phyloP scores from a whole-genome alignment of 768 basidiomycete genomes.

The Sistotremastrum niveocremeum region DNA sequence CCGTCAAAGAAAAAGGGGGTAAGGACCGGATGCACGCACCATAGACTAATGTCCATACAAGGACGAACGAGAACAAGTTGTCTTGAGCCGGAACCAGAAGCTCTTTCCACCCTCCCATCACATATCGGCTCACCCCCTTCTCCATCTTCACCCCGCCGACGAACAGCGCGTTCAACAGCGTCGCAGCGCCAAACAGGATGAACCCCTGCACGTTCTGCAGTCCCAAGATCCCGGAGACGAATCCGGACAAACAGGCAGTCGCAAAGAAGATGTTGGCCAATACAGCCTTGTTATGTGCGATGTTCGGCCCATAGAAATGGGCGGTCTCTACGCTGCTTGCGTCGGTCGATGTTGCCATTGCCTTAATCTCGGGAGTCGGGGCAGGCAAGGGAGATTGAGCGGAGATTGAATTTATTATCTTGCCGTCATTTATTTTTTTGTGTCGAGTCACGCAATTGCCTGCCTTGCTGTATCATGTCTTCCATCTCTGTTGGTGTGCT shows the following conservation, averaged over 20 bases:
- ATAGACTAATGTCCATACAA: conserved; percentile 90
- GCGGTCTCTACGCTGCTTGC: not conserved
- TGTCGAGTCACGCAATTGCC: too few species aligned
- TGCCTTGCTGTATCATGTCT: too few species aligned
- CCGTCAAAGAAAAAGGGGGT: not conserved
- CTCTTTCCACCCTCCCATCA: conserved; percentile 49
- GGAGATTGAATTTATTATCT: too few species aligned
- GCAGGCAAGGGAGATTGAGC: too few species aligned
- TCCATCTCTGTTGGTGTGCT: conserved; percentile 48
- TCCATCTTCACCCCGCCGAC: conserved; percentile 62
- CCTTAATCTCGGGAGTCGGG: too few species aligned
- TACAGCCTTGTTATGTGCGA: conserved; percentile 46
- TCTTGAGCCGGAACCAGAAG: conserved; percentile 80
- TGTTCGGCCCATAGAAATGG: conserved; percentile 45
- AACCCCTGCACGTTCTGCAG: conserved; percentile 79
- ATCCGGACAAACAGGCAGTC: conserved; percentile 66
- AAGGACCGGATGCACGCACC: conserved; percentile 33
- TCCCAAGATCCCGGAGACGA: conserved; percentile 79
- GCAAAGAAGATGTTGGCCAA: conserved; percentile 66
- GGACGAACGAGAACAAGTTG: conserved; percentile 79
- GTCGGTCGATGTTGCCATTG: too few species aligned
- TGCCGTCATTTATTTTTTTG: too few species aligned
- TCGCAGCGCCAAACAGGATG: conserved; percentile 56
- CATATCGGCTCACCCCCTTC: conserved; percentile 46
- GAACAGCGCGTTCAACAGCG: conserved; percentile 49